Percentiles rank a stretch among this genome's conserved stretches.
Evolutionary conservation across 139 green algal genomes (phyloP).

Genomic region (Chlorella sp.): DNA sequence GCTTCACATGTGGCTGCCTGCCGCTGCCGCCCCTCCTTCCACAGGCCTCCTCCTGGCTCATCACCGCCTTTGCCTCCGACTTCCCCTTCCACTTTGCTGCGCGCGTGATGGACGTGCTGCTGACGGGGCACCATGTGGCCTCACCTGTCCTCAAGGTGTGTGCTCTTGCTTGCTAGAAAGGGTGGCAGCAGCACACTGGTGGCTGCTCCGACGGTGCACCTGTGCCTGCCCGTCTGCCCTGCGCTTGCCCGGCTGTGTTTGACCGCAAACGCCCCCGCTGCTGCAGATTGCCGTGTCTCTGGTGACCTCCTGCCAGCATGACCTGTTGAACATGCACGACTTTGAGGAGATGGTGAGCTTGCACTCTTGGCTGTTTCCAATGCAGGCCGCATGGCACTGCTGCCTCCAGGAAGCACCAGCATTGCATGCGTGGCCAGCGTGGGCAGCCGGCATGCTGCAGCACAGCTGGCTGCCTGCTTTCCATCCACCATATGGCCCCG

Average conservation of each 20-base stretch:
- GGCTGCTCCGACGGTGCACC: background rate
- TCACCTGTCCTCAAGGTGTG: constrained; percentile 74
- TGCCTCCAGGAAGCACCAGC: too few species aligned
- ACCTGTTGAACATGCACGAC: constrained; percentile 65
- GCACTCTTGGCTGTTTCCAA: too few species aligned
- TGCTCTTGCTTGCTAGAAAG: background rate
- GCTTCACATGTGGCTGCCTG: too few species aligned
- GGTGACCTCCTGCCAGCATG: constrained; percentile 45
- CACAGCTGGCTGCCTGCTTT: background rate
- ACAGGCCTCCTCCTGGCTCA: constrained; percentile 75
- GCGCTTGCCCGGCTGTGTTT: too few species aligned
- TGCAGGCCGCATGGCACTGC: too few species aligned
- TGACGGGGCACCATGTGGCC: constrained; percentile 64
- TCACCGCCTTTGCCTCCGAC: constrained; percentile 82
- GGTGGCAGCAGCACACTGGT: background rate
- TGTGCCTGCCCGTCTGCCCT: too few species aligned
- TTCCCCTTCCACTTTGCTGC: constrained; percentile 81
- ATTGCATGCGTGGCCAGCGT: too few species aligned
- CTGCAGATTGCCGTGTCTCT: constrained; percentile 66
- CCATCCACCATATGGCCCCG: too few species aligned
- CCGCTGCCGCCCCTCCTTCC: too few species aligned
- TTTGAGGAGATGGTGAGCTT: constrained; percentile 71
- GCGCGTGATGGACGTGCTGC: constrained; percentile 80
- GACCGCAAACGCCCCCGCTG: too few species aligned
- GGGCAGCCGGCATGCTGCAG: background rate